Base-by-base conservation (phyloP, 345 rosid species). In the Syzygium aromaticum region DNA sequence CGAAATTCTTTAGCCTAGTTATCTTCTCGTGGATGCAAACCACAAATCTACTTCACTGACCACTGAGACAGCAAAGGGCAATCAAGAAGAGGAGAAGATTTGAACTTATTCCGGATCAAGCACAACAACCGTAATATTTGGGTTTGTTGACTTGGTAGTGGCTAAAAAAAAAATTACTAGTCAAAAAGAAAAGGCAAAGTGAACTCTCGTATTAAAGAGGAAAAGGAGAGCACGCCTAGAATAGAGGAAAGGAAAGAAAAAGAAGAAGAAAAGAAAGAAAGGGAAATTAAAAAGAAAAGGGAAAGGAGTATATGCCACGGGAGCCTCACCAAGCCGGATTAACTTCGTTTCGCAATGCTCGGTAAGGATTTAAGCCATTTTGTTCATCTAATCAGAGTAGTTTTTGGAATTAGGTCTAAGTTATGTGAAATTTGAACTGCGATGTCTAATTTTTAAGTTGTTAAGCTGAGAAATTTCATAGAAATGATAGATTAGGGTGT, bases 401-500 rank as follows among this genome's bases (percentile, higher is more conserved):
- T 23, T 8, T 17, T 54, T 54, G 8, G 7, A 54, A 54, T 7
- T 54, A 54, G 22, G 23, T 8, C 21, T 7, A 54, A 54, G 8
- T 17, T 54, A 51, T 54, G 17, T 23, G 11, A 56, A 56, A 22
- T 56, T 54, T 21, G 57, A 54, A 21, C 3, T 25, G 64, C 15
- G 0, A 57, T 4, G 1, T 25, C 0, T 0, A 7, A 27, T 5
- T 59, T 59, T 59, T 59, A 3, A 27, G 67, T 27, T 1, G 2
- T 2, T 27, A 59, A 59, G 30, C 28, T 27, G 30, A 27, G 8
- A 27, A 59, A 59, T 59, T 59, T 59, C 15, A 59, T 59, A 3
- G 12, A 59, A 57, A 27, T 12, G 30, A 27, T 59, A 27, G 67
- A n/a, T 6, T 59, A n/a, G 8, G 19, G 10, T 2, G 0, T 14